Base-by-base conservation (phyloP, 2,329 filamentous ascomycete genomes). In the Ceratocystis lukuohia region DNA sequence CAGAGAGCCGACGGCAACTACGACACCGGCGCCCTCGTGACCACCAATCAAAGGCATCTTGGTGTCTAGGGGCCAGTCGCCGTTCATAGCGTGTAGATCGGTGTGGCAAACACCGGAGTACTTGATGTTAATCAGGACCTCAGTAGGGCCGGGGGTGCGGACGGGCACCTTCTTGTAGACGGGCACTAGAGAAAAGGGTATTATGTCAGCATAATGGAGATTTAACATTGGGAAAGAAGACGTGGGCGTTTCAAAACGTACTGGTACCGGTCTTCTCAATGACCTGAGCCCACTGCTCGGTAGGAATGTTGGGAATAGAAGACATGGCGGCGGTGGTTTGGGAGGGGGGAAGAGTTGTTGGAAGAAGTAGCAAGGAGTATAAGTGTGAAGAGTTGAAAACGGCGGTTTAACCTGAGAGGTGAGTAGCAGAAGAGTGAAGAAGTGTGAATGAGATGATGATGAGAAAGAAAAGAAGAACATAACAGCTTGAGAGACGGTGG, bases 81-180 rank as follows among this genome's bases (percentile, higher is more conserved):
- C 91, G 70, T 89, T 88, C 77, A 93, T 83, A 72, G 90, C 90
- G 76, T 84, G 81, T 63, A 83, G 81, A 75, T 95, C 90, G 45
- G 91, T 95, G 80, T 95, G 91, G 82, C 91, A 96, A 71, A 96
- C 91, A 74, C 91, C 91, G 33, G 88, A 89, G 81, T 84, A 96
- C 77, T 91, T 91, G 82, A 96, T 84, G 78, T 95, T 93, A 78
- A 96, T 80, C 70, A 96, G 88, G 71, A 96, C 89, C 78, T 96
- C 89, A 78, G 96, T 91, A 64, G 91, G 87, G 25, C 87, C 90
- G 48, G 92, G 92, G 75, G 86, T 84, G 69, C 81, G 81, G 64
- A 96, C 91, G 71, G 89, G 87, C 72, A 96, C 93, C 78, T 87
- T 82, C 79, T 90, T 91, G 82, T 88, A 90, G 68, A 83, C 76